These are phyloP conservation scores for Byssoonygena ceratinophila DNA, from an alignment of 2,329 filamentous ascomycete species.

Conservation along the genomic window DNA sequence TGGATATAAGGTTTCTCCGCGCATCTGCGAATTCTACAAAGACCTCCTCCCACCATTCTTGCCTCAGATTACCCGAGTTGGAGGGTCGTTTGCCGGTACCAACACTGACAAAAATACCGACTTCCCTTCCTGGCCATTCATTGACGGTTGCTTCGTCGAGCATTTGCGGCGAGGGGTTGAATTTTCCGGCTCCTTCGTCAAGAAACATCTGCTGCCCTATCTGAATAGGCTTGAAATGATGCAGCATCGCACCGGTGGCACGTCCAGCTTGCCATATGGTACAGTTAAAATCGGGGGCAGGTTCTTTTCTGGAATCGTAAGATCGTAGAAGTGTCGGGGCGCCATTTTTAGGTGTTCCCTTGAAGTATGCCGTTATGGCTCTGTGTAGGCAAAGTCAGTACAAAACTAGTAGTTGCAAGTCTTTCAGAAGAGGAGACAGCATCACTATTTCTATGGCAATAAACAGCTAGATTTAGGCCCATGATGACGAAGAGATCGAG, in stretches of 20 bases:
- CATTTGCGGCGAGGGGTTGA: constrained; percentile 76
- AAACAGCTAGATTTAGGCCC: background rate
- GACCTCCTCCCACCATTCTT: constrained; percentile 90
- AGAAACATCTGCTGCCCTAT: constrained; percentile 91
- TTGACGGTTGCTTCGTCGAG: constrained; percentile 85
- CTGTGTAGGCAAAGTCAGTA: constrained; percentile 38
- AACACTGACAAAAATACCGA: constrained; percentile 84
- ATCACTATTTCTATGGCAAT: background rate
- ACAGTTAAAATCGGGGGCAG: constrained; percentile 81
- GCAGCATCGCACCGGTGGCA: constrained; percentile 79
- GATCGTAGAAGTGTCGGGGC: constrained; percentile 70
- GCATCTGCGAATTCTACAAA: constrained; percentile 73
- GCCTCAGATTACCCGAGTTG: constrained; percentile 55
- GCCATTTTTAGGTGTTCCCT: constrained; percentile 60
- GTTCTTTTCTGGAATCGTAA: constrained; percentile 89
- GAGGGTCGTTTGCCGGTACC: constrained; percentile 81
- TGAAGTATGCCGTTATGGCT: constrained; percentile 82
- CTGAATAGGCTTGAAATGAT: constrained; percentile 92
- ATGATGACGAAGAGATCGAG: background rate
- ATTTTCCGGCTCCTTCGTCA: constrained; percentile 82
- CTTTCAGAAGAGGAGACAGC: background rate
- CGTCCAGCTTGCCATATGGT: constrained; percentile 95
- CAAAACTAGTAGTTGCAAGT: background rate
- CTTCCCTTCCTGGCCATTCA: constrained; percentile 87
- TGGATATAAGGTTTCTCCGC: constrained; percentile 67